Base-by-base conservation (phyloP, 139 green algal genomes). In the Chlamydomonas sphaeroides region DNA sequence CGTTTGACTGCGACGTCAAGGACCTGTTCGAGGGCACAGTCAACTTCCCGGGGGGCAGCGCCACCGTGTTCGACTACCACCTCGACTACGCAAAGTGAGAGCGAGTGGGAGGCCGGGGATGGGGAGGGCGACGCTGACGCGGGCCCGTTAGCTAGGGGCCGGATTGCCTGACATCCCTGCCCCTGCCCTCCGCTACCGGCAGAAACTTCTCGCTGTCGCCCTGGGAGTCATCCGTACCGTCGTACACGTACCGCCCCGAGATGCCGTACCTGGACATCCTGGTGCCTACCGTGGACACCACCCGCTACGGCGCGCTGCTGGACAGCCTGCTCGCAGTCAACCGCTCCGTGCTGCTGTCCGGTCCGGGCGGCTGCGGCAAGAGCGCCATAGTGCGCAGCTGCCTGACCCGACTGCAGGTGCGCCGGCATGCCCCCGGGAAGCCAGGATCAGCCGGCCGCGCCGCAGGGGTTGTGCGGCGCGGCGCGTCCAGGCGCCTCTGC, bases 241-340 rank as follows among this genome's bases (percentile, higher is more conserved):
- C 79, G 15, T 97, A 95, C 80, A 76, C 85, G 28, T 96, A 94
- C 86, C 73, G 86, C 65, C 75, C 87, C 20, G 77, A 65, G 1
- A 21, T 89, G 75, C 90, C 92, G 21, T 97, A 92, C 89, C 94
- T 92, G 49, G 65, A 93, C 68, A 84, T 98, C 33, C 70, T 95
- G 48, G 94, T 98, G 25, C 94, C 93, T 23, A 97, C 94, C 15
- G 65, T 93, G 0, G 94, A 98, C 87, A 97, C 93, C 48, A 89
- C 85, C 14, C 86, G 92, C 28, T 90, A 86, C 57, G 83, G 79
- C 36, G 68, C 70, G 56, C 51, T 92, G 35, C 80, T 92, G 39
- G 42, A 84, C 35, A 88, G 84, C 81, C 67, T 92, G 39, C 35
- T 76, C 45, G 38, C 76, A 61, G 83, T 83, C 26, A 59, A 65